Conservation (phyloP, 169 alveolate genomes). For the Ichthyophthirius multifiliis region DNA sequence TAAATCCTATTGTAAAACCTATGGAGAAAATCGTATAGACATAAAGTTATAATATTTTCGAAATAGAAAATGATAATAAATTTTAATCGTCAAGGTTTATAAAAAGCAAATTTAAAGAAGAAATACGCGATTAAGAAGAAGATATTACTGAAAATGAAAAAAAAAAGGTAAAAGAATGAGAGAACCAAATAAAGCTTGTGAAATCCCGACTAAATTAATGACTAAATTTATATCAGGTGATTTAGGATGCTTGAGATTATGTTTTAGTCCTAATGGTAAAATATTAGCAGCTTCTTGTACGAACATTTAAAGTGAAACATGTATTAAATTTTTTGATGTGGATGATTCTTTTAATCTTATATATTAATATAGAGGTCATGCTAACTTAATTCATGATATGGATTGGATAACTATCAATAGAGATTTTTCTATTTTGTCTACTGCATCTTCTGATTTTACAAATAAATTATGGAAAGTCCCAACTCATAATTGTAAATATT, state of each 20-base stretch:
- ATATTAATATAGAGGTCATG: slow-evolving; percentile 65
- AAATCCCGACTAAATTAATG: slow-evolving; percentile 47
- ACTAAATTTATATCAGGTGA: slow-evolving; percentile 54
- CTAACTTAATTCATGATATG: slow-evolving; percentile 73
- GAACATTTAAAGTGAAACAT: slow-evolving; percentile 52
- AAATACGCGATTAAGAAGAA: slow-evolving; percentile 7
- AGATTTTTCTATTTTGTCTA: slow-evolving; percentile 55
- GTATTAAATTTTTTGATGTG: slow-evolving; percentile 70
- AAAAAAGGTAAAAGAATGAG: slow-evolving; percentile 23
- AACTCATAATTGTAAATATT: neutral
- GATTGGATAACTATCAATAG: slow-evolving; percentile 44
- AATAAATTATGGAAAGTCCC: slow-evolving; percentile 71
- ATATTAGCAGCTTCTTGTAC: slow-evolving; percentile 78
- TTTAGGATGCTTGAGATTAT: slow-evolving; percentile 77
- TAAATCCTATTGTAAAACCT: neutral
- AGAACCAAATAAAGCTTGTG: slow-evolving; percentile 40
- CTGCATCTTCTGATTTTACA: slow-evolving; percentile 71
- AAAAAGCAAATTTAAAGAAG: neutral
- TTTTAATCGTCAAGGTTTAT: neutral
- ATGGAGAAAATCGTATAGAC: slow-evolving; percentile 54
- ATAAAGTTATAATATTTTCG: slow-evolving; percentile 63
- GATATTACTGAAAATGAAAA: slow-evolving; percentile 13
- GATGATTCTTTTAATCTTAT: slow-evolving; percentile 32
- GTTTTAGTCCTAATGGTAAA: slow-evolving; percentile 70
- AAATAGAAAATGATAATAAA: slow-evolving; percentile 41